phyloP scores from a whole-genome alignment of 2,329 filamentous ascomycete genomes.

The Metarhizium album region DNA sequence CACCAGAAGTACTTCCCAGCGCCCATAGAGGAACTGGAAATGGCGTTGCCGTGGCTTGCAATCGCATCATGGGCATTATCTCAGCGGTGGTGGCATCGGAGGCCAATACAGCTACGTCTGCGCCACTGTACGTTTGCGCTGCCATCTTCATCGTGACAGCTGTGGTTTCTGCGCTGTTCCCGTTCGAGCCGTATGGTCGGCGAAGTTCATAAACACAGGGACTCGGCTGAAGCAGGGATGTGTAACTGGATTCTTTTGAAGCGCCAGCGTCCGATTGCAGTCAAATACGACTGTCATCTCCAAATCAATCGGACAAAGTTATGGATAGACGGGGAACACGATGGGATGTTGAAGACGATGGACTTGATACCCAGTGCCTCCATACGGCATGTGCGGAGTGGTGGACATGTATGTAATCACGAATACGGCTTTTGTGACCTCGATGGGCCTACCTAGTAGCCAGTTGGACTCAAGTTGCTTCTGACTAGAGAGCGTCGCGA shows the following conservation, averaged over 20 bases:
- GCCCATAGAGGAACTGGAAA: conserved; percentile 67
- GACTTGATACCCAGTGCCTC: background rate
- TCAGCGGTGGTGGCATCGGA: conserved; percentile 56
- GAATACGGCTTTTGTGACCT: no score
- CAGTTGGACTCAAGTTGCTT: no score
- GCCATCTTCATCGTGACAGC: conserved; percentile 54
- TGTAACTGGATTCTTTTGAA: no score
- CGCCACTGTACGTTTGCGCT: conserved; percentile 60
- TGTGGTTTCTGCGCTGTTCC: conserved; percentile 43
- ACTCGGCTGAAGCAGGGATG: no score
- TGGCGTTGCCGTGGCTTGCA: conserved; percentile 59
- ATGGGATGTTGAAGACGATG: background rate
- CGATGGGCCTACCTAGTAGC: no score
- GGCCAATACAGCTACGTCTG: conserved; percentile 48
- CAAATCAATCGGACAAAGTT: background rate
- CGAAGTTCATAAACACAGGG: conserved; percentile 15
- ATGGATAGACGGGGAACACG: background rate
- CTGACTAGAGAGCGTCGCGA: no score
- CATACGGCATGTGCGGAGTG: background rate
- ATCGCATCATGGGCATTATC: conserved; percentile 64
- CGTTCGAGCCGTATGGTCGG: conserved; percentile 53
- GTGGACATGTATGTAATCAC: no score
- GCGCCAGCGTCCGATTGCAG: background rate
- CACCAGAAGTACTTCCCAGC: conserved; percentile 52
- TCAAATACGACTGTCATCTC: background rate